Conservation (phyloP, 2,329 filamentous ascomycete genomes). For the Dactylellina leptospora region DNA sequence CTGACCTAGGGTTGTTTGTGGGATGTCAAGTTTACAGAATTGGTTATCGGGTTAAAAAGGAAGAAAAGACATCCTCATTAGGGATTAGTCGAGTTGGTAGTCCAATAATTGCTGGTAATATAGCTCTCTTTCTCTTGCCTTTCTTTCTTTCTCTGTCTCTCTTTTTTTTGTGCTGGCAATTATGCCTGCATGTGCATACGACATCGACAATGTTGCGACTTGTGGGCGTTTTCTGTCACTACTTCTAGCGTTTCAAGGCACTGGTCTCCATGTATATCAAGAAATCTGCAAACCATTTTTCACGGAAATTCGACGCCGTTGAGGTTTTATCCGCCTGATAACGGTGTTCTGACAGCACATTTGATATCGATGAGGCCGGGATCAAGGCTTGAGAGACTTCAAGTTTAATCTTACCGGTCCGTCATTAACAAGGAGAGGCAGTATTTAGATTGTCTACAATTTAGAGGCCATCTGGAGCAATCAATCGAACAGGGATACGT, state of each 20-base stretch:
- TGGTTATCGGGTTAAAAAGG: constrained; percentile 45
- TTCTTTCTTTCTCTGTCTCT: neutral
- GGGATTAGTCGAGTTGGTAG: constrained; percentile 36
- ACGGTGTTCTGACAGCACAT: constrained; percentile 1
- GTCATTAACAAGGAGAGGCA: constrained; percentile 28
- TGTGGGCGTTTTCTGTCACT: constrained; percentile 19
- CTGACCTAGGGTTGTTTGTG: constrained; percentile 33
- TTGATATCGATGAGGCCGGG: constrained; percentile 51
- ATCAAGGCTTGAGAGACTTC: constrained; percentile 47
- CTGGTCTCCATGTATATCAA: neutral
- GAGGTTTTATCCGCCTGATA: constrained; percentile 20
- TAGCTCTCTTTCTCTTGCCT: constrained; percentile 24
- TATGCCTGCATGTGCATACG: constrained; percentile 31
- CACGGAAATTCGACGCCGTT: constrained; percentile 25
- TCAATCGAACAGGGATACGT: constrained; percentile 34
- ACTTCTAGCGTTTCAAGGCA: no score
- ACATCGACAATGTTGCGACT: constrained; percentile 16
- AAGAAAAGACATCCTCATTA: constrained; percentile 42
- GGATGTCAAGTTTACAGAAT: constrained; percentile 40
- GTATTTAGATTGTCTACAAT: constrained; percentile 26
- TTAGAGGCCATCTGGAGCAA: constrained; percentile 16
- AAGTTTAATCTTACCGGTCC: constrained; percentile 40
- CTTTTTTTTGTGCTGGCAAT: constrained; percentile 1
- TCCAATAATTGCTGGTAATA: constrained; percentile 49
- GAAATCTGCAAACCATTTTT: constrained; percentile 11